phyloP scores from a whole-genome alignment of 2,329 filamentous ascomycete species.

The Fonsecaea pedrosoi region DNA sequence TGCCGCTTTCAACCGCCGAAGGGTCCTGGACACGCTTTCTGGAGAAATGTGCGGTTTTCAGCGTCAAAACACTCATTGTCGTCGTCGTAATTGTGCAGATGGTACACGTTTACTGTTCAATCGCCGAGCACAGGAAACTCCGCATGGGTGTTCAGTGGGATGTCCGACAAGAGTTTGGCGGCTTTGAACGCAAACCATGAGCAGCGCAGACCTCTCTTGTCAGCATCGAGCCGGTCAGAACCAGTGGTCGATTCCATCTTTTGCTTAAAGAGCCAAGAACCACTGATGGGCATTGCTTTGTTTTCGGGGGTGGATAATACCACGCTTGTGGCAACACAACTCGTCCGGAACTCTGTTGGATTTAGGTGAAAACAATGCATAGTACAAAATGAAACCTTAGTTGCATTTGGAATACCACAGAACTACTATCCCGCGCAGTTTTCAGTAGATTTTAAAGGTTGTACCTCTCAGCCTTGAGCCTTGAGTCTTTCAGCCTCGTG shows the following conservation, averaged over 20 bases:
- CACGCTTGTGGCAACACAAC: too few species aligned
- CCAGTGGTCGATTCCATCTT: background rate
- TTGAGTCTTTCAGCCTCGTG: slow-evolving; percentile 5
- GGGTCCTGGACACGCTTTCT: background rate
- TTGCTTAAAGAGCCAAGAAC: background rate
- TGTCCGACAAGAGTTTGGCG: background rate
- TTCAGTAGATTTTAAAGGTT: too few species aligned
- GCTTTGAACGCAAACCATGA: background rate
- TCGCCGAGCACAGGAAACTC: background rate
- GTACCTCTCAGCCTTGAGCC: background rate
- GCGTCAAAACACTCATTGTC: background rate
- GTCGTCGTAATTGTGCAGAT: background rate
- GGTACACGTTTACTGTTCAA: background rate
- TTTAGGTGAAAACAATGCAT: background rate
- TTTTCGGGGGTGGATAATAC: background rate
- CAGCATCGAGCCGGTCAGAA: background rate
- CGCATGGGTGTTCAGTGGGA: background rate
- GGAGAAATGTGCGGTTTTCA: background rate
- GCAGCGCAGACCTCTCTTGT: background rate
- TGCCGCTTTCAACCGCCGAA: background rate
- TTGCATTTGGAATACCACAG: background rate
- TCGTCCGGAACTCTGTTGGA: background rate
- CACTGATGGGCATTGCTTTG: background rate
- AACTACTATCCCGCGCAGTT: too few species aligned
- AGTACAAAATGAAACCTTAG: background rate